A percentile compares a stretch with the other conserved stretches of the same genome.
Conservation (phyloP, 306 rosid genomes). For the Heteromeles arbutifolia region DNA sequence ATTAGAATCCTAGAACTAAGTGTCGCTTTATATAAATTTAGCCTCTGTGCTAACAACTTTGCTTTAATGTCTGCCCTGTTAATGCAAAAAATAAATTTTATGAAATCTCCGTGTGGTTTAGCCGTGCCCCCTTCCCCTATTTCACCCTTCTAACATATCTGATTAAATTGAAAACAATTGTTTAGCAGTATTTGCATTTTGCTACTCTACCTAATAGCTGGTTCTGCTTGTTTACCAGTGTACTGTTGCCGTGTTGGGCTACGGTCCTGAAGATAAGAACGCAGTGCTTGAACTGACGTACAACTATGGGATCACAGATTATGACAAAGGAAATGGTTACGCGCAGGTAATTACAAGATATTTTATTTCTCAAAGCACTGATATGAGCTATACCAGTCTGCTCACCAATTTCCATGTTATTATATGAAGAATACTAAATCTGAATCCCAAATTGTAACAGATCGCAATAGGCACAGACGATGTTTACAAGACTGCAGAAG, state of each 20-base stretch:
- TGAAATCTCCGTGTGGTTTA: background rate
- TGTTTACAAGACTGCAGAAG: slow-evolving; percentile 70
- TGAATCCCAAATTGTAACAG: slow-evolving; percentile 21
- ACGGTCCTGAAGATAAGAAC: slow-evolving; percentile 65
- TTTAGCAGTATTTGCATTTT: background rate
- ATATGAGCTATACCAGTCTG: background rate
- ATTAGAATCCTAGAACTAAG: background rate
- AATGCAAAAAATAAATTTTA: no score
- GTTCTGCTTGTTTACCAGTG: slow-evolving; percentile 22
- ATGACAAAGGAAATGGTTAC: slow-evolving; percentile 72
- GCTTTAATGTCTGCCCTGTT: background rate
- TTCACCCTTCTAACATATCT: background rate
- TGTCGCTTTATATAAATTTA: background rate
- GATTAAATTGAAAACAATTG: background rate
- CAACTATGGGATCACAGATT: slow-evolving; percentile 60
- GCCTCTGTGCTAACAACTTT: background rate
- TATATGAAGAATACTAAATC: background rate
- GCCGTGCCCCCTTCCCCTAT: background rate
- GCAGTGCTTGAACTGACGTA: slow-evolving; percentile 62
- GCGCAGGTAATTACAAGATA: slow-evolving; percentile 48
- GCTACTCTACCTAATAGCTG: background rate
- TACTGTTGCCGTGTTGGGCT: slow-evolving; percentile 57
- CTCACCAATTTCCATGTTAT: background rate
- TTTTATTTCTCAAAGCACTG: background rate
- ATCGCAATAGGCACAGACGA: slow-evolving; percentile 74